Evolutionary conservation across 306 rosid genomes (phyloP).

Genomic region (Parietaria judaica): DNA sequence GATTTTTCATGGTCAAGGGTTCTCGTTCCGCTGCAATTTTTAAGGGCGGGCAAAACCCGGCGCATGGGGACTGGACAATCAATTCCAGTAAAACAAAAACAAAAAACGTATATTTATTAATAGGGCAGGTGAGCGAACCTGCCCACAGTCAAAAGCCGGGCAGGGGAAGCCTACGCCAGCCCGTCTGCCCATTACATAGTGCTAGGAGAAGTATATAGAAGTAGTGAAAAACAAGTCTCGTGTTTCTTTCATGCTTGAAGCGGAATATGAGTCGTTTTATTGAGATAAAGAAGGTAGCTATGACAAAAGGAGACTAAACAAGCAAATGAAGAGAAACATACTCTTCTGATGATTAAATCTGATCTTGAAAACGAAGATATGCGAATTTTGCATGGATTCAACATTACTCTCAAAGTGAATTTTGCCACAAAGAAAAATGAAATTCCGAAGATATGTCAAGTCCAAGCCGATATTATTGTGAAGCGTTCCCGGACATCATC

Average conservation of each 20-base stretch:
- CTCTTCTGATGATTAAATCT: conserved; percentile 19
- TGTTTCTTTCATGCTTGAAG: not conserved
- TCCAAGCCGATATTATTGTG: conserved; percentile 43
- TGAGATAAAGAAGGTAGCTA: conserved; percentile 6
- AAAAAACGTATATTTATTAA: too few relatives aligned
- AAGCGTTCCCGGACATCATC: conserved; percentile 16
- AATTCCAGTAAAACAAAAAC: too few relatives aligned
- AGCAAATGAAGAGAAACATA: conserved; percentile 1
- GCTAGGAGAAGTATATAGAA: too few relatives aligned
- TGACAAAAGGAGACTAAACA: conserved; percentile 7
- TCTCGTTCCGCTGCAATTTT: too few relatives aligned
- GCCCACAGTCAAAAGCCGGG: too few relatives aligned
- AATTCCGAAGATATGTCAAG: conserved; percentile 20
- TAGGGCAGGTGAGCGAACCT: too few relatives aligned
- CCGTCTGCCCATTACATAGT: too few relatives aligned
- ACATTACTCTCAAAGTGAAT: conserved; percentile 23
- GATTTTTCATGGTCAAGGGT: too few relatives aligned
- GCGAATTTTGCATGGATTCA: conserved; percentile 19
- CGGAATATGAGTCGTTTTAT: conserved; percentile 12
- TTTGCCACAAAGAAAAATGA: conserved; percentile 27
- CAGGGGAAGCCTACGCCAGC: too few relatives aligned
- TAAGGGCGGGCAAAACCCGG: too few relatives aligned
- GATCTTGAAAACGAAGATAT: conserved; percentile 23
- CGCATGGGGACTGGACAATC: too few relatives aligned
- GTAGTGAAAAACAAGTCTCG: not conserved